phyloP scores from a whole-genome alignment of 352 stramenopile species.

The Phytophthora europaea region DNA sequence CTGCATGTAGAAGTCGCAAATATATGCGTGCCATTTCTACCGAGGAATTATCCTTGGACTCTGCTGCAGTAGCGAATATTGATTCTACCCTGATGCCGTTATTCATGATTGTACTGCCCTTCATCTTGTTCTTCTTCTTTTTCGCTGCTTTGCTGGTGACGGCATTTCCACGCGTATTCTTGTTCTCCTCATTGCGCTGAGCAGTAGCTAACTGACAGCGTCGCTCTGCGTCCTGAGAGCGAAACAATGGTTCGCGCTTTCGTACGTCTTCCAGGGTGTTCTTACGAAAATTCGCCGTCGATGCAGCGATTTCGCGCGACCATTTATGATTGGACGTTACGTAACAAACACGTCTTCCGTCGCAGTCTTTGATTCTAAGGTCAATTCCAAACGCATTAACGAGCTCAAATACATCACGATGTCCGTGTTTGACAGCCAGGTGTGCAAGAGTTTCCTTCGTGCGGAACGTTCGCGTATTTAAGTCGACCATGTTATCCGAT shows the following conservation, averaged over 20 bases:
- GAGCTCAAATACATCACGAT: slow-evolving; percentile 16
- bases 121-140: background rate
- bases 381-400: slow-evolving; percentile 22
- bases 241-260: background rate
- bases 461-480: slow-evolving; percentile 35
- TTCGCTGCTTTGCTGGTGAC: background rate
- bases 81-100: background rate
- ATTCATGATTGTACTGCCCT: background rate
- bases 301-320: slow-evolving; percentile 9
- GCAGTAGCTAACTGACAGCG: background rate
- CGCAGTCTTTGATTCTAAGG: slow-evolving; percentile 11
- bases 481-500: slow-evolving; percentile 25
- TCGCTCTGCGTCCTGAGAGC: background rate
- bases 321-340: slow-evolving; percentile 16
- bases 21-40: background rate
- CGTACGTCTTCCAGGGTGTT: background rate
- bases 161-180: background rate
- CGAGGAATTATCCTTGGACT: background rate
- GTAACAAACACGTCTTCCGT: slow-evolving; percentile 13
- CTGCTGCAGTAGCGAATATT: background rate
- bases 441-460: slow-evolving; percentile 35
- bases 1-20: background rate
- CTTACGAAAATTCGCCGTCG: background rate
- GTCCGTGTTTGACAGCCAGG: slow-evolving; percentile 29
- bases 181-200: background rate